Percentiles rank a stretch among this genome's conserved stretches.
Conservation (phyloP, 2,329 filamentous ascomycete species). For the Nannizzia gypsea region DNA sequence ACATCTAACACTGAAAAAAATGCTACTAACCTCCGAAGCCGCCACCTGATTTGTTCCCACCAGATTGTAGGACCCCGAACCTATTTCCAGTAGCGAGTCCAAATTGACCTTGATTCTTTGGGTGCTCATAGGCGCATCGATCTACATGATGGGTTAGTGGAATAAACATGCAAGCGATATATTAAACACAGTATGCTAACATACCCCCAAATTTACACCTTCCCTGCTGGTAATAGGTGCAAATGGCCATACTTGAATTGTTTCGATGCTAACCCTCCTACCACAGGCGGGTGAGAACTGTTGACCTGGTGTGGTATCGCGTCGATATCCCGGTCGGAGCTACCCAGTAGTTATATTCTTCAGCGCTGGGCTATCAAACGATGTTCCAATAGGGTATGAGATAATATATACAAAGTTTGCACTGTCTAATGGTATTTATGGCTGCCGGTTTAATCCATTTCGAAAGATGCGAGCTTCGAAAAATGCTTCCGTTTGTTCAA, state of each 20-base stretch:
- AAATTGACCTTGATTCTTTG: slow-evolving; percentile 14
- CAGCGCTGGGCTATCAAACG: not conserved
- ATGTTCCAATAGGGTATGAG: too few species aligned
- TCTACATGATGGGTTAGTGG: slow-evolving; percentile 31
- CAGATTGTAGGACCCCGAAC: slow-evolving; percentile 42
- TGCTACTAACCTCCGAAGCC: slow-evolving; percentile 14
- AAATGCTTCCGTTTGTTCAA: not conserved
- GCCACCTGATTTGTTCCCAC: slow-evolving; percentile 13
- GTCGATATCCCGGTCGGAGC: not conserved
- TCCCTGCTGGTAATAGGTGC: slow-evolving; percentile 54
- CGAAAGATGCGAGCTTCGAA: not conserved
- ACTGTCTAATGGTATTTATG: not conserved
- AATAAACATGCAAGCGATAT: not conserved
- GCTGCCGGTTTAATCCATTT: not conserved
- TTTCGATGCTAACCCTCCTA: not conserved
- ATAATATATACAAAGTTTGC: not conserved
- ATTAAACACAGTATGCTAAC: slow-evolving; percentile 15
- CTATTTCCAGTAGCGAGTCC: slow-evolving; percentile 41
- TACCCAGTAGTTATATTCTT: not conserved
- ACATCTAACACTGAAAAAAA: not conserved
- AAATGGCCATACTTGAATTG: slow-evolving; percentile 37
- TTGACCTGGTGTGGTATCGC: not conserved
- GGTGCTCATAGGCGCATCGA: slow-evolving; percentile 44
- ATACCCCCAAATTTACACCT: slow-evolving; percentile 54
- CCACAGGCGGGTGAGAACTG: not conserved